Percentiles rank a stretch among this genome's conserved stretches.
phyloP scores from a whole-genome alignment of 2,329 filamentous ascomycete species.

The Sarocladium oryzae region DNA sequence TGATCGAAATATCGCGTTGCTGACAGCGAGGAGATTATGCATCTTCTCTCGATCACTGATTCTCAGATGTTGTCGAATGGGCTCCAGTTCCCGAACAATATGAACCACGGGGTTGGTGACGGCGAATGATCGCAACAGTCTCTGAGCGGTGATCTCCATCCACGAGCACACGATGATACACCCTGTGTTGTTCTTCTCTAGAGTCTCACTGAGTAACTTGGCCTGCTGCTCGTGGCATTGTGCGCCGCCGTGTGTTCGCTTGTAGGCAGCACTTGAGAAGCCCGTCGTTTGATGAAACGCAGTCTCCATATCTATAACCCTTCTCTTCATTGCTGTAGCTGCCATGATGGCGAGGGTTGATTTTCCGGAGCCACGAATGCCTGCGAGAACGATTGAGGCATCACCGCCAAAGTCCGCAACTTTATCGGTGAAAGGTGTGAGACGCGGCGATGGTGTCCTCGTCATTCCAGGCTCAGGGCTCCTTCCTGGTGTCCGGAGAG shows the following conservation, averaged over 20 bases:
- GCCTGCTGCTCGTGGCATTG: slow-evolving; percentile 60
- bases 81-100: slow-evolving; percentile 56
- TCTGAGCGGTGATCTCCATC: slow-evolving; percentile 58
- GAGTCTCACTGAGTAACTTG: slow-evolving; percentile 52
- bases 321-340: slow-evolving; percentile 61
- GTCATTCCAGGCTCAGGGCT: slow-evolving; percentile 1
- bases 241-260: slow-evolving; percentile 52
- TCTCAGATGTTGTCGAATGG: slow-evolving; percentile 57
- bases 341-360: slow-evolving; percentile 71
- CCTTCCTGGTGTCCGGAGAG: background rate
- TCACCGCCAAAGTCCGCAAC: slow-evolving; percentile 44
- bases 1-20: slow-evolving; percentile 51
- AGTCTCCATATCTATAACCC: slow-evolving; percentile 62
- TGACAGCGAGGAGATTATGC: slow-evolving; percentile 50
- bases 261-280: slow-evolving; percentile 55
- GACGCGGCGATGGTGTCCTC: slow-evolving; percentile 11
- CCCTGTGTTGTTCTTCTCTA: slow-evolving; percentile 51
- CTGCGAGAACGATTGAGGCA: slow-evolving; percentile 66
- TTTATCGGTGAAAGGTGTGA: slow-evolving; percentile 18
- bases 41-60: slow-evolving; percentile 50
- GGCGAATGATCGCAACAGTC: slow-evolving; percentile 54
- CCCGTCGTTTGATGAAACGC: slow-evolving; percentile 60
- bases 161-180: slow-evolving; percentile 68
- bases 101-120: slow-evolving; percentile 65
- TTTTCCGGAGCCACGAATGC: slow-evolving; percentile 68